A percentile compares a stretch with the other conserved stretches of the same genome.
Evolutionary conservation across 768 basidiomycete species (phyloP).

Genomic region (Royoungia palumana): DNA sequence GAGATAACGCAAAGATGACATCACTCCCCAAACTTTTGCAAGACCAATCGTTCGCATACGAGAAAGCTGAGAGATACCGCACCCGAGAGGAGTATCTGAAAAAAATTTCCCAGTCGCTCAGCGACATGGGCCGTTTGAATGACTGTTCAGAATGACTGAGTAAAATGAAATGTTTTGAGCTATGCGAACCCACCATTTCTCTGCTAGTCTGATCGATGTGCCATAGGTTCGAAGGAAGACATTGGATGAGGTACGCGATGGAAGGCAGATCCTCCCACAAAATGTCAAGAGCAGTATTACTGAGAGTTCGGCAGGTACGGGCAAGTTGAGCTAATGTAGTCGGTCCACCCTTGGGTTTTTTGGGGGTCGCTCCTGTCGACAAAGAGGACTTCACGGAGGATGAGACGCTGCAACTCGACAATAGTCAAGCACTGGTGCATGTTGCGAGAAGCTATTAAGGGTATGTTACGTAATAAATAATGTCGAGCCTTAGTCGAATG

Average conservation of each 20-base stretch:
- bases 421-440: conserved; percentile 28
- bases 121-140: conserved; percentile 25
- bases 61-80: conserved; percentile 7
- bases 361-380: not conserved
- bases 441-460: too few relatives aligned
- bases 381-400: conserved; percentile 5
- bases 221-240: conserved; percentile 30
- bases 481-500: too few relatives aligned
- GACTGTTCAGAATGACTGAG: conserved; percentile 12
- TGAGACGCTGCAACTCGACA: conserved; percentile 14
- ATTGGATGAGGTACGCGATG: conserved; percentile 19
- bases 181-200: conserved; percentile 5
- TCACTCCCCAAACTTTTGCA: conserved; percentile 16
- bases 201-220: conserved; percentile 4
- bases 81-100: conserved; percentile 20
- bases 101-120: conserved; percentile 28
- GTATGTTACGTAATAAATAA: too few relatives aligned
- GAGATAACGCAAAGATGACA: conserved; percentile 25
- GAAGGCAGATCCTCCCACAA: conserved; percentile 23
- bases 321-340: conserved; percentile 22
- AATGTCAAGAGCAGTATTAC: conserved; percentile 20
- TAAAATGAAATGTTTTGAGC: not conserved
- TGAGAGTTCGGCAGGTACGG: conserved; percentile 24
- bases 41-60: not conserved
- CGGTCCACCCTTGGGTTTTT: not conserved